phyloP scores from a whole-genome alignment of 192 early-diverging fungal genomes.

The Backusella circina region DNA sequence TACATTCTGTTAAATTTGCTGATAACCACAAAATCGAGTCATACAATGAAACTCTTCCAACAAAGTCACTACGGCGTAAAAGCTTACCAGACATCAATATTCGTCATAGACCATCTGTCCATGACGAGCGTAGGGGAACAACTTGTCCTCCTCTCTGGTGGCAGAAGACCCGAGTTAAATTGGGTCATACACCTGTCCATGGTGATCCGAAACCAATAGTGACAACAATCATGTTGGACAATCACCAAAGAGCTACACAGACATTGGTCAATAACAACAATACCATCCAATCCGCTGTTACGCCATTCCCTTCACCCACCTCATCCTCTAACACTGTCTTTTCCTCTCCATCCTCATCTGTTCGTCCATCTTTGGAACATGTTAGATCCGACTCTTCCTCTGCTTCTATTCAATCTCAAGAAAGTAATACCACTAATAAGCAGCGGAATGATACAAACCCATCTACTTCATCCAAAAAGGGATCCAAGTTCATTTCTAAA shows the following conservation, averaged over 20 bases:
- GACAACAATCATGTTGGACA: not conserved
- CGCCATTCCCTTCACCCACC: not conserved
- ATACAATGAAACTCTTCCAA: not conserved
- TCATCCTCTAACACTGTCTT: not conserved
- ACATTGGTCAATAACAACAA: not conserved
- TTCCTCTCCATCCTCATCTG: not conserved
- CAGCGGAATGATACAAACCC: not conserved
- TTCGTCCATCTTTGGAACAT: not conserved
- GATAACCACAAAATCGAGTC: not conserved
- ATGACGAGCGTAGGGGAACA: slow-evolving; percentile 3
- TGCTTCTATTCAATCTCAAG: not conserved
- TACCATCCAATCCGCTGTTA: not conserved
- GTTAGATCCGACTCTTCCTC: not conserved
- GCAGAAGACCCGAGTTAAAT: slow-evolving; percentile 1
- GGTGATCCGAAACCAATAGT: not conserved
- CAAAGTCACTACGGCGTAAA: not conserved
- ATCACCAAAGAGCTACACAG: not conserved
- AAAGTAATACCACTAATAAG: not conserved
- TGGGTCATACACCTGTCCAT: not conserved
- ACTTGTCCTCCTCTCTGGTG: slow-evolving; percentile 5
- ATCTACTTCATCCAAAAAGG: not conserved
- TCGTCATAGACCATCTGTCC: not conserved
- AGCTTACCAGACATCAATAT: not conserved
- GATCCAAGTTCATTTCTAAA: not conserved
- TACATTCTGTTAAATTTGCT: not conserved